phyloP scores from a whole-genome alignment of 176 grass and related monocot species.

The sorghum (Sorghum bicolor) region Sorghum_bicolor_NCBIv3 NC_012873.2:51722501-51723000 shows the following conservation, averaged over 20 bases:
- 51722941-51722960: neutral
- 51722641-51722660: constrained; percentile 29
- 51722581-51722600: constrained; percentile 34
- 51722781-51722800: neutral
- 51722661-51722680: neutral
- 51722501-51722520: constrained; percentile 97
- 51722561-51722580: constrained; percentile 24
- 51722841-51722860: neutral
- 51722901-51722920: neutral
- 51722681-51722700: neutral
- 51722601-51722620: constrained; percentile 75
- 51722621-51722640: neutral
- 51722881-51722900: neutral
- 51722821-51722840: neutral
- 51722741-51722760: neutral
- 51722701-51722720: neutral
- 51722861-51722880: neutral
- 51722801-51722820: neutral
- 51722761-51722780: neutral
- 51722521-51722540: constrained; percentile 58
- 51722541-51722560: constrained; percentile 32
- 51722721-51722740: neutral
- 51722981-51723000: neutral
- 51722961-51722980: neutral
- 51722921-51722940: neutral